Percentiles rank a stretch among this genome's conserved stretches.
phyloP scores from a whole-genome alignment of 306 rosid genomes.

The Vigna mungo region DNA sequence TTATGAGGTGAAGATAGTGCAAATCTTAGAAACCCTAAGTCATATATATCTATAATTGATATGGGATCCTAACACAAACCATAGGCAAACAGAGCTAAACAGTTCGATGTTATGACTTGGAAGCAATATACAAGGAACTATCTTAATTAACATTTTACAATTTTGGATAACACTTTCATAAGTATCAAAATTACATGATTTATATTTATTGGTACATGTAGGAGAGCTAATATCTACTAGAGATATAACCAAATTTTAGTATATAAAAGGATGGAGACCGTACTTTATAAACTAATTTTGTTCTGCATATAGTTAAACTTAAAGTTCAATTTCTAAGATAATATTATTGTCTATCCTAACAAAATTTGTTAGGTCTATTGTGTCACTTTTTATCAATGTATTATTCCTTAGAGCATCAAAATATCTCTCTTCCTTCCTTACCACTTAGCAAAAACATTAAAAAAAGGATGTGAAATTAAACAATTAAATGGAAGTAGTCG shows the following conservation, averaged over 20 bases:
- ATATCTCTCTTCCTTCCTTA: conserved; percentile 11
- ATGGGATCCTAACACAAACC: background rate
- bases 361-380: too few relatives aligned
- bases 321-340: too few relatives aligned
- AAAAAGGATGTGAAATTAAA: conserved; percentile 23
- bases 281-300: too few relatives aligned
- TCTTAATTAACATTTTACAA: conserved; percentile 23
- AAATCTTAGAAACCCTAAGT: background rate
- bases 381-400: background rate
- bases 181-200: conserved; percentile 13
- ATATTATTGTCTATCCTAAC: too few relatives aligned
- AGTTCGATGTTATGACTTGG: background rate
- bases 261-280: too few relatives aligned
- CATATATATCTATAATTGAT: background rate
- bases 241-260: too few relatives aligned
- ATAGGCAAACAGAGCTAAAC: conserved; percentile 1
- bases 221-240: too few relatives aligned
- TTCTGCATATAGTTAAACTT: too few relatives aligned
- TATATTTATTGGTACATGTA: background rate
- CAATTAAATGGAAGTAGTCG: background rate
- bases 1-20: background rate
- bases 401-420: background rate
- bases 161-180: background rate
- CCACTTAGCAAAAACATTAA: conserved; percentile 12
- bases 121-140: conserved; percentile 15